Base-by-base conservation (phyloP, 2,329 filamentous ascomycete species). In the Colletotrichum aenigma region DNA sequence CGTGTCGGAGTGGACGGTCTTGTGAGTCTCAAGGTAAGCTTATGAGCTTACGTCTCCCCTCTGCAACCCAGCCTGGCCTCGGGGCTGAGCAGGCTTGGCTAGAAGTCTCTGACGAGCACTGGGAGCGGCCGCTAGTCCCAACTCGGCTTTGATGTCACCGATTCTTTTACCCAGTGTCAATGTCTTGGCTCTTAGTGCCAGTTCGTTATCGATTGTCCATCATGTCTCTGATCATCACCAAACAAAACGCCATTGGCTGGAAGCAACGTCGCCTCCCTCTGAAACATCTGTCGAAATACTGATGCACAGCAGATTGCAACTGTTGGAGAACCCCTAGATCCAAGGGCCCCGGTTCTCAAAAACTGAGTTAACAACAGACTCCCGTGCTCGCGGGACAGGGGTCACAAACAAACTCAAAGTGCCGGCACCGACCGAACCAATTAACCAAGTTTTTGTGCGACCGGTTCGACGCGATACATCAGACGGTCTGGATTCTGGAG, bases 41-140 rank as follows among this genome's bases (percentile, higher is more conserved):
- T 74, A 74, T 74, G 65, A 76, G 74, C 70, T 69, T 74, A 69
- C 74, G 70, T 76, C 74, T 65, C 64, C 64, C 55, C 52, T 38
- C 58, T 60, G 58, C 74, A 36, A 69, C 60, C 64, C 48, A 64
- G 70, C 60, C 43, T 58, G 65, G 26, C 64, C 48, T 65, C 18
- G 48, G 70, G 62, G 64, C 70, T 43, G 48, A 69, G 74, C 48
- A 43, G 38, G 48, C 74, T 76, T 74, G 74, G 70, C 74, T 43
- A 26, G 28, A 48, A 43, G 48, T 65, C 43, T 74, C 74, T 76
- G 74, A 68, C 73, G 64, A 65, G n/a, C 43, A 24, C 56, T 34
- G 16, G 7, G 43, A 32, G 64, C 64, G 34, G 36, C 70, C 43
- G 58, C 73, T 68, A 73, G 58, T 28, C 70, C 30, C 36, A 24